Evolutionary conservation across 495 filamentous ascomycete genomes (phyloP).

Genomic region (Aspergillus egyptiacus): DNA sequence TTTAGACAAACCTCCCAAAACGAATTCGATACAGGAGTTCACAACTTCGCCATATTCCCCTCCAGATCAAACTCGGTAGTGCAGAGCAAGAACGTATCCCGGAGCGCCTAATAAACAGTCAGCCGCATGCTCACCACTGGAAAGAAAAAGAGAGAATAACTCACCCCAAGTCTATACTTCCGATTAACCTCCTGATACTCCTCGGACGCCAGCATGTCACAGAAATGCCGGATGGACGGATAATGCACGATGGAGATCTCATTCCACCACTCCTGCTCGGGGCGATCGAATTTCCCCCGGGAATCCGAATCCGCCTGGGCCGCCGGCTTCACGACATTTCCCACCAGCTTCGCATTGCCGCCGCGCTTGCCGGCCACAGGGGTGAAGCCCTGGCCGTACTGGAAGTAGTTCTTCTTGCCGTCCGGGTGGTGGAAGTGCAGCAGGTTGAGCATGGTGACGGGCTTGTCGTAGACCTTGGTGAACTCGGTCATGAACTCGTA

Average conservation of each 20-base stretch:
- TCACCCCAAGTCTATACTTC: slow-evolving; percentile 45
- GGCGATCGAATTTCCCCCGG: slow-evolving; percentile 20
- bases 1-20: no score
- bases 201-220: slow-evolving; percentile 54
- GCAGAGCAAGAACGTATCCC: slow-evolving; percentile 52
- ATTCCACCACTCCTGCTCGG: slow-evolving; percentile 43
- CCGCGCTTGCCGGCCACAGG: slow-evolving; percentile 49
- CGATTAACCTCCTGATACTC: slow-evolving; percentile 62
- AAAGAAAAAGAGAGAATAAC: slow-evolving; percentile 9
- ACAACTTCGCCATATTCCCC: background rate
- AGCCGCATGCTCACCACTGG: background rate
- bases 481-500: slow-evolving; percentile 41
- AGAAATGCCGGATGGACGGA: slow-evolving; percentile 57
- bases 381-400: slow-evolving; percentile 51
- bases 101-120: slow-evolving; percentile 32
- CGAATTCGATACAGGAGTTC: no score
- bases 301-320: slow-evolving; percentile 21
- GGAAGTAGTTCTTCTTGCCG: slow-evolving; percentile 48
- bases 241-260: slow-evolving; percentile 63
- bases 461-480: slow-evolving; percentile 29
- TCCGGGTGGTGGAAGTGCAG: slow-evolving; percentile 50
- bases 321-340: slow-evolving; percentile 42
- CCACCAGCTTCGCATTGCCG: slow-evolving; percentile 58
- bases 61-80: slow-evolving; percentile 3
- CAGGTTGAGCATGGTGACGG: slow-evolving; percentile 66